Evolutionary conservation across 1,139 yeast species (phyloP).

Genomic region (Kodamaea sp.): DNA sequence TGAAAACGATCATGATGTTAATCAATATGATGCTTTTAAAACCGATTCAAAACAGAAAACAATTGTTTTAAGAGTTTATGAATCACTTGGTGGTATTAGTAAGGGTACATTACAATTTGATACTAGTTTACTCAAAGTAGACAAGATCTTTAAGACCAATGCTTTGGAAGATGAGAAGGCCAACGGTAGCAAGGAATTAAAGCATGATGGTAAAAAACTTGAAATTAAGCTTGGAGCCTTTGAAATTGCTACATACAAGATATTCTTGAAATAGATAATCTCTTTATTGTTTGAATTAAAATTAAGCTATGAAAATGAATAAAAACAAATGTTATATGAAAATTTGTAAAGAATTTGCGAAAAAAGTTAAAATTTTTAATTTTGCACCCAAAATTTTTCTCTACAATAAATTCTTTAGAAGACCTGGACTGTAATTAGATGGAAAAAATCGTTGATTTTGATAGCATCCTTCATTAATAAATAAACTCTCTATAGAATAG

Average conservation of each 20-base stretch:
- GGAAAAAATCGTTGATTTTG: too few species aligned
- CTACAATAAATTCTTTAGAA: too few species aligned
- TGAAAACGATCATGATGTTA: constrained; percentile 71
- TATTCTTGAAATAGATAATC: constrained; percentile 30
- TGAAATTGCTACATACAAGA: constrained; percentile 68
- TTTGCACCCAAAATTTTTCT: too few species aligned
- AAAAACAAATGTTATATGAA: too few species aligned
- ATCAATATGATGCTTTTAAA: constrained; percentile 21
- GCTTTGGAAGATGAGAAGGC: constrained; percentile 61
- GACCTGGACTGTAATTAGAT: too few species aligned
- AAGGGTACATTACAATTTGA: constrained; percentile 51
- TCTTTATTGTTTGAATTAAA: neutral
- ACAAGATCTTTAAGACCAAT: constrained; percentile 56
- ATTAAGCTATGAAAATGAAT: too few species aligned
- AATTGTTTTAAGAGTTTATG: constrained; percentile 73
- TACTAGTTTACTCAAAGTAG: constrained; percentile 31
- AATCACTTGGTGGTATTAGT: constrained; percentile 72
- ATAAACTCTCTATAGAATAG: too few species aligned
- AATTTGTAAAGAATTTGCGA: too few species aligned
- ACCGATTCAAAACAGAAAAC: constrained; percentile 37
- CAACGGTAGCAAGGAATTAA: constrained; percentile 18
- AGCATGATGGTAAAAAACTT: constrained; percentile 25
- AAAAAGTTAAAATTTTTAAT: too few species aligned
- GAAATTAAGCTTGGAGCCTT: constrained; percentile 62
- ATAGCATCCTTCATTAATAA: too few species aligned